Conservation (phyloP, 108 stramenopile species). For the Skeletonema costatum region DNA sequence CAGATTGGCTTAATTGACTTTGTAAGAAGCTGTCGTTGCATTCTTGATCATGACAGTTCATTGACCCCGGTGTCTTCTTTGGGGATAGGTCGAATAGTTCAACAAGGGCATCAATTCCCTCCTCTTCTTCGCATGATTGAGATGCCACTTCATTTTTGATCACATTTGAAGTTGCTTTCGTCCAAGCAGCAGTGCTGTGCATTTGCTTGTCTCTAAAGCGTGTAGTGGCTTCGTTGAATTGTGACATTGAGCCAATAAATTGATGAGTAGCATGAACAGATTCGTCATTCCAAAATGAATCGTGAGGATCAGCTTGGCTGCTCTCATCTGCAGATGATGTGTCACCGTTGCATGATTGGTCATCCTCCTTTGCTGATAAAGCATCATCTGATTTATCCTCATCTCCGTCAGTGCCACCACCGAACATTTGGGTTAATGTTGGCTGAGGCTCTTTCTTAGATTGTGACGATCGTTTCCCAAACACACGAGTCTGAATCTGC, state of each 20-base stretch:
- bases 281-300: constrained; percentile 18
- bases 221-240: constrained; percentile 8
- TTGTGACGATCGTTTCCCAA: constrained; percentile 15
- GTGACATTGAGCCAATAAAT: constrained; percentile 17
- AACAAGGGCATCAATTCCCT: constrained; percentile 21
- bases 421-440: constrained; percentile 26
- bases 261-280: constrained; percentile 5
- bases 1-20: background rate
- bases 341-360: constrained; percentile 7
- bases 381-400: constrained; percentile 14
- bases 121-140: background rate
- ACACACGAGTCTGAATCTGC: constrained; percentile 7
- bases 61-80: background rate
- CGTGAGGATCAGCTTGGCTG: background rate
- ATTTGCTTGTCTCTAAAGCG: constrained; percentile 11
- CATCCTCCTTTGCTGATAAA: background rate
- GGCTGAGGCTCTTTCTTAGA: constrained; percentile 19
- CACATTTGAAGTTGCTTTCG: constrained; percentile 21
- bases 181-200: constrained; percentile 7
- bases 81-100: constrained; percentile 14
- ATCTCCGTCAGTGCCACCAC: background rate
- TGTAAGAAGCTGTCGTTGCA: background rate
- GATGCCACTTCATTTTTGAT: constrained; percentile 1
- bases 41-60: background rate
- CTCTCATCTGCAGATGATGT: constrained; percentile 3